Evolutionary conservation across 306 rosid genomes (phyloP), one percentile per base, ranked within the genome.

Genomic region (Dryas drummondii): DNA sequence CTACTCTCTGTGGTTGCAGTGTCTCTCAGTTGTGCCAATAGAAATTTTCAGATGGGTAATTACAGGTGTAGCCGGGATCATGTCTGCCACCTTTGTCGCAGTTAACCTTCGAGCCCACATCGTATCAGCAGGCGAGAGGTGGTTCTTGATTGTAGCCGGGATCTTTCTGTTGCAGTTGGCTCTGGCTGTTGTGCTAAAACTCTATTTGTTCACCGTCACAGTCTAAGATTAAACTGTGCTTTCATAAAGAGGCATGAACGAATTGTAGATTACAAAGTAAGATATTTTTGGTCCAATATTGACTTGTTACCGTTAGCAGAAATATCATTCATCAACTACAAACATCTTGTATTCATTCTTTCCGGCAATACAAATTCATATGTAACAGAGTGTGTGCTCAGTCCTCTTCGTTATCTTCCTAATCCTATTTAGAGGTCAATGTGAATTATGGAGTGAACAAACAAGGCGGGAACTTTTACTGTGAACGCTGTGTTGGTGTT

Each of bases 61-160:
- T 67, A 90, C 97, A 32, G 97, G 93, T 44, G 84, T 94, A 50
- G 96, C 97, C 1, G 98, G 98, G 75, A 75, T 94, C 54, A 94
- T 94, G 97, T 91, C 97, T 3, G 97, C 97, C 63, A 85, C 94
- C 47, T 94, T 94, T 84, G 86, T 94, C 75, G 98, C 97, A 57
- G 87, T 88, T 63, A 91, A 94, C 82, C 98, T 94, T 22, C 87
- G 91, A 55, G 97, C 97, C 50, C 98, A 94, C 80, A 94, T 94
- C 17, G 78, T 77, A 59, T 91, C 98, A 44, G 96, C 97, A 0
- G 97, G 98, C 53, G 97, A 87, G 83, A 86, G 94, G 79, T 94
- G 97, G 97, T 82, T 94, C 88, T 61, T 94, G 77, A 91, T 90
- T 78, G 98, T 94, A 65, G 97, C 93, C 15, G 89, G 88, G 75